phyloP scores from a whole-genome alignment of 2,329 filamentous ascomycete genomes.

The Colletotrichum eleusines region DNA sequence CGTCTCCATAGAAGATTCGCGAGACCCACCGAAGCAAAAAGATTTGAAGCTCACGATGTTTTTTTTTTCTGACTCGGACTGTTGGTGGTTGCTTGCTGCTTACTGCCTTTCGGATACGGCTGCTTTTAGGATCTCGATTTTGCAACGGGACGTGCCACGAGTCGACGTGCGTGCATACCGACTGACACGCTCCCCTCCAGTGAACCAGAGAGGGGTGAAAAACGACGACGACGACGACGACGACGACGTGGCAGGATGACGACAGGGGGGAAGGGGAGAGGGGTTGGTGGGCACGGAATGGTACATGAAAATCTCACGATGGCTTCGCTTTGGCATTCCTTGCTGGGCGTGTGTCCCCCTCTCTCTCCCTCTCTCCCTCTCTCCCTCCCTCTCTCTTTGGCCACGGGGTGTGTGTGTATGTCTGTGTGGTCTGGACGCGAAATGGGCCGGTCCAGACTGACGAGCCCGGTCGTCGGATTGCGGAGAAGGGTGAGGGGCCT shows the following conservation, averaged over 20 bases:
- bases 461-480: constrained; percentile 20
- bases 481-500: constrained; percentile 38
- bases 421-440: constrained; percentile 1
- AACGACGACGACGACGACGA: background rate
- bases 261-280: background rate
- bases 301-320: constrained; percentile 34
- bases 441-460: constrained; percentile 39
- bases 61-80: constrained; percentile 4
- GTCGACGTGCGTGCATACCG: background rate
- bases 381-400: background rate
- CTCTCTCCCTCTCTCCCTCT: too few species aligned
- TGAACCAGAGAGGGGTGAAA: constrained; percentile 17
- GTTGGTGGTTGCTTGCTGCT: background rate
- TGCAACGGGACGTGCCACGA: constrained; percentile 1
- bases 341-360: background rate
- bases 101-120: background rate
- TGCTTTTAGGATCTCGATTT: background rate
- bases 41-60: constrained; percentile 30
- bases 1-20: constrained; percentile 28
- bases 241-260: constrained; percentile 34
- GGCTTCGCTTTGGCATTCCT: constrained; percentile 38
- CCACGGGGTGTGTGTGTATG: background rate
- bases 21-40: constrained; percentile 16
- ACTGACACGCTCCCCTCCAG: constrained; percentile 11
- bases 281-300: constrained; percentile 2